Conservation (phyloP, 306 rosid genomes). For the Urtica urens region DNA sequence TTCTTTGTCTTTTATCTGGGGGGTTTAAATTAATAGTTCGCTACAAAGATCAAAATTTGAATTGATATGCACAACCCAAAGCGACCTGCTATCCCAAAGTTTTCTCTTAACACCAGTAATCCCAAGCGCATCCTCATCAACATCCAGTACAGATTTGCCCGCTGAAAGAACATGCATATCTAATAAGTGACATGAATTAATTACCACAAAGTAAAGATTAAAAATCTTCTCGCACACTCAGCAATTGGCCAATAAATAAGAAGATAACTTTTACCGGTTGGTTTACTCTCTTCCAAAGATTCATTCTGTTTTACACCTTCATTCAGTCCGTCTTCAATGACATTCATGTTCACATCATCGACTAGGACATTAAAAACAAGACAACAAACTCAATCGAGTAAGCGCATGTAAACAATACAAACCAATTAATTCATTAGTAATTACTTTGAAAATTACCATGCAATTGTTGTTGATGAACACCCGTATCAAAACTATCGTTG, state of each 20-base stretch:
- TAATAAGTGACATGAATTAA: slow-evolving; percentile 17
- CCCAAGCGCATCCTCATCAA: slow-evolving; percentile 27
- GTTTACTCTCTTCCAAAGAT: slow-evolving; percentile 22
- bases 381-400: slow-evolving; percentile 12
- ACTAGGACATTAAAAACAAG: slow-evolving; percentile 37
- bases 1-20: no score
- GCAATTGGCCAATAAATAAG: slow-evolving; percentile 9
- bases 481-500: slow-evolving; percentile 36
- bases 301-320: slow-evolving; percentile 24
- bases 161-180: slow-evolving; percentile 53
- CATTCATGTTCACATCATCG: slow-evolving; percentile 27
- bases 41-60: slow-evolving; percentile 9
- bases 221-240: slow-evolving; percentile 10
- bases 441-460: slow-evolving; percentile 9
- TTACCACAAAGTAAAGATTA: slow-evolving; percentile 4
- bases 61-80: slow-evolving; percentile 19
- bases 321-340: slow-evolving; percentile 28
- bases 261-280: slow-evolving; percentile 30
- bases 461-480: slow-evolving; percentile 68
- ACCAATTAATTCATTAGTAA: slow-evolving; percentile 5
- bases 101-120: slow-evolving; percentile 57
- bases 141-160: slow-evolving; percentile 31
- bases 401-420: not conserved
- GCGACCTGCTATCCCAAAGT: slow-evolving; percentile 47
- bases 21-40: no score